Conservation (phyloP, 2,329 filamentous ascomycete genomes). For the Microsporum audouinii region DNA sequence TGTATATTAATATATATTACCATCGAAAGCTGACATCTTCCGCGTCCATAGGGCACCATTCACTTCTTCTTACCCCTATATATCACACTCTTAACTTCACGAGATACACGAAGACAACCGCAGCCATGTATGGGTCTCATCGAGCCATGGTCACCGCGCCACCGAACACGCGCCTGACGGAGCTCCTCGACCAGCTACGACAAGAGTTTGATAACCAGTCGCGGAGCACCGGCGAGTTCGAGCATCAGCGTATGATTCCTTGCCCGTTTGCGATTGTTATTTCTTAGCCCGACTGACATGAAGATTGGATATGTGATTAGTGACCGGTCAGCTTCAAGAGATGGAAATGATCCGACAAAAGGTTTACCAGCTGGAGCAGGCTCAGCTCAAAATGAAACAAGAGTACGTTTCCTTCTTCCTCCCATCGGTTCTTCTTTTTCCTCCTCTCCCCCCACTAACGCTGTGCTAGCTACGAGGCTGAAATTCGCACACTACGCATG, state of each 20-base stretch:
- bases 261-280: neutral
- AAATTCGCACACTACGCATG: slow-evolving; percentile 71
- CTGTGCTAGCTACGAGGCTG: slow-evolving; percentile 70
- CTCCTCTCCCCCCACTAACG: neutral
- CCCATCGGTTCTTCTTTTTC: neutral
- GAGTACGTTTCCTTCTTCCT: slow-evolving; percentile 52
- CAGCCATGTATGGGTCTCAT: slow-evolving; percentile 72
- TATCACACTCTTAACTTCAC: neutral
- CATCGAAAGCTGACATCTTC: neutral
- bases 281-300: neutral
- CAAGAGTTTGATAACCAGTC: slow-evolving; percentile 81
- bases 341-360: slow-evolving; percentile 91
- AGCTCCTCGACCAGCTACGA: slow-evolving; percentile 83
- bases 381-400: slow-evolving; percentile 75
- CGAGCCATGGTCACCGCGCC: slow-evolving; percentile 61
- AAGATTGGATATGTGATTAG: slow-evolving; percentile 36
- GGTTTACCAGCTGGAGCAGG: slow-evolving; percentile 84
- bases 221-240: slow-evolving; percentile 72
- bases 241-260: slow-evolving; percentile 72
- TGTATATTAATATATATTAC: neutral
- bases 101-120: slow-evolving; percentile 1
- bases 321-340: slow-evolving; percentile 82
- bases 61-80: neutral
- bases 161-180: slow-evolving; percentile 67
- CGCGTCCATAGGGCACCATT: neutral